These are phyloP conservation scores for Suillus subluteus DNA, from an alignment of 768 basidiomycete genomes.

Conservation along the genomic window DNA sequence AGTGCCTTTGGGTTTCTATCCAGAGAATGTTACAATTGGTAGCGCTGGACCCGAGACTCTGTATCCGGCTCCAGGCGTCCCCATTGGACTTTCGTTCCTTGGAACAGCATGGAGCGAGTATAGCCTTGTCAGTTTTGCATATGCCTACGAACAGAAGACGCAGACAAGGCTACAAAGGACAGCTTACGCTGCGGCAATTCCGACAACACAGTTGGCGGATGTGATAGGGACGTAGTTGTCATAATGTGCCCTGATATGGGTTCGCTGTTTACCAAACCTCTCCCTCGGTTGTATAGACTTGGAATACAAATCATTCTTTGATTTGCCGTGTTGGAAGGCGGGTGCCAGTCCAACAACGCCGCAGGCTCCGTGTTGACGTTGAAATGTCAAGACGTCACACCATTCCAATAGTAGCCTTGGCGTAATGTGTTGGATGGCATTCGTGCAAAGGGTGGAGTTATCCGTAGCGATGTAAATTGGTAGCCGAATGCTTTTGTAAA, in stretches of 20 bases:
- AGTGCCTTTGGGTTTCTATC: constrained; percentile 45
- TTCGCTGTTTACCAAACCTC: neutral
- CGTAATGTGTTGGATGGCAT: neutral
- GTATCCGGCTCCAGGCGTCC: constrained; percentile 43
- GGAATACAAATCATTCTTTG: neutral
- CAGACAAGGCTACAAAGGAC: constrained; percentile 49
- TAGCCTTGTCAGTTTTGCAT: constrained; percentile 43
- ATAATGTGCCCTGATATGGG: neutral
- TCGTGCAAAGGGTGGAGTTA: neutral
- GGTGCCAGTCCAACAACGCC: neutral
- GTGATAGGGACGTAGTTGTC: constrained; percentile 24
- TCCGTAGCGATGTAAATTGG: constrained; percentile 38
- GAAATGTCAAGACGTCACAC: neutral
- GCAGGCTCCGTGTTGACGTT: neutral
- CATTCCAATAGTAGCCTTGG: neutral
- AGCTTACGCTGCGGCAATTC: constrained; percentile 58
- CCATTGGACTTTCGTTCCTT: constrained; percentile 45
- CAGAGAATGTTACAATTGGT: constrained; percentile 33
- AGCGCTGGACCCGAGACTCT: constrained; percentile 39
- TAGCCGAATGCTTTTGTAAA: constrained; percentile 91
- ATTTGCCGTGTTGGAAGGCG: neutral
- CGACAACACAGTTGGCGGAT: constrained; percentile 52
- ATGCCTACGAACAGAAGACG: constrained; percentile 59
- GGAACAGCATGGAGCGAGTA: constrained; percentile 50
- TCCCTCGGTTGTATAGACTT: neutral